Conservation (phyloP, 192 early-diverging fungal species). For the Coemansia javaensis region DNA sequence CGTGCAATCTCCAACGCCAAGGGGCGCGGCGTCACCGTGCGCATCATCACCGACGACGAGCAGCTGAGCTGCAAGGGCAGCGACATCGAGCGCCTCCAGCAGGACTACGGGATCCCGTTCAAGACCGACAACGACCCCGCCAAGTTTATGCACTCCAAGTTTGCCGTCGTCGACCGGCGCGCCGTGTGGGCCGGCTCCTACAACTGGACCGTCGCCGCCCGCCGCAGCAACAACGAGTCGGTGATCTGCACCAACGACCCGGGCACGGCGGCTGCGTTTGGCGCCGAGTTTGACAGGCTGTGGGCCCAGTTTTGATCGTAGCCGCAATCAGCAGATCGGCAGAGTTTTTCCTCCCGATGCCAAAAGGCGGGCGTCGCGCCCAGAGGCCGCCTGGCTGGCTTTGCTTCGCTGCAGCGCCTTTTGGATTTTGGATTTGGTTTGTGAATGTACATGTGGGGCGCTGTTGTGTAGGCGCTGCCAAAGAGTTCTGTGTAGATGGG, state of each 20-base stretch:
- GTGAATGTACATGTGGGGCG: too few species aligned
- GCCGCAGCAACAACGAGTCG: constrained; percentile 66
- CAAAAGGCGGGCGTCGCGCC: too few species aligned
- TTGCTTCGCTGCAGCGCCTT: too few species aligned
- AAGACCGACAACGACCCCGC: constrained; percentile 48
- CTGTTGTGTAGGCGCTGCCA: too few species aligned
- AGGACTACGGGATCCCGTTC: constrained; percentile 48
- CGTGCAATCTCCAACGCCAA: constrained; percentile 60
- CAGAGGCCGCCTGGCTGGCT: too few species aligned
- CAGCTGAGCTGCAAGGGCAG: constrained; percentile 55
- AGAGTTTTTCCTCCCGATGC: too few species aligned
- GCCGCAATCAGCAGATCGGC: too few species aligned
- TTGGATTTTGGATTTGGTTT: too few species aligned
- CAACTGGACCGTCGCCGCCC: constrained; percentile 53
- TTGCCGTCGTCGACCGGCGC: constrained; percentile 57
- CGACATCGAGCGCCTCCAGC: constrained; percentile 52
- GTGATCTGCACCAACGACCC: constrained; percentile 62
- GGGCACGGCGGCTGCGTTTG: constrained; percentile 53
- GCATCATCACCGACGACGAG: constrained; percentile 70
- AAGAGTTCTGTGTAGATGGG: too few species aligned
- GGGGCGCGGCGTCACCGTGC: constrained; percentile 52
- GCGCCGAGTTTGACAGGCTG: constrained; percentile 58
- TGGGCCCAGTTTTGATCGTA: constrained; percentile 59
- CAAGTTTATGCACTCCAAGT: constrained; percentile 69
- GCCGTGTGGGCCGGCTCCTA: constrained; percentile 59